phyloP scores from a whole-genome alignment of 805 yeast genomes.

The Ascoidea asiatica region DNA sequence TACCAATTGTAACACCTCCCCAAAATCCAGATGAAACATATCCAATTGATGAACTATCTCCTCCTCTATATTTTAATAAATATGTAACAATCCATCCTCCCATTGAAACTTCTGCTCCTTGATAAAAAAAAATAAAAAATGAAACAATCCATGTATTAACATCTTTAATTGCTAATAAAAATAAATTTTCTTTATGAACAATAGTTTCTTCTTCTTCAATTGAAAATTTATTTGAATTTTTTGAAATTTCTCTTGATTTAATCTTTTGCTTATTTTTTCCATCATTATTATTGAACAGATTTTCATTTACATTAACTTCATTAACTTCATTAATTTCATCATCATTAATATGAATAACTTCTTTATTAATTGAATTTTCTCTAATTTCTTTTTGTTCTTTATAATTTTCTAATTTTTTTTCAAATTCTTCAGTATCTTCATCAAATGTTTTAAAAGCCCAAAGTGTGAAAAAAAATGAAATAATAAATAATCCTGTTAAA shows the following conservation, averaged over 20 bases:
- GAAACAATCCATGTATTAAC: slow-evolving; percentile 37
- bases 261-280: no score
- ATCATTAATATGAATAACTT: no score
- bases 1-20: slow-evolving; percentile 50
- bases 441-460: slow-evolving; percentile 34
- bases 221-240: no score
- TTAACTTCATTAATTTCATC: no score
- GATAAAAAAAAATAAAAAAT: slow-evolving; percentile 41
- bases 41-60: slow-evolving; percentile 27
- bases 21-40: slow-evolving; percentile 53
- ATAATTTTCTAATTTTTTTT: slow-evolving; percentile 15
- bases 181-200: no score
- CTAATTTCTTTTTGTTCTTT: no score
- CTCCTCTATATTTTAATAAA: slow-evolving; percentile 36
- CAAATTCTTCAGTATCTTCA: slow-evolving; percentile 23
- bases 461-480: slow-evolving; percentile 20
- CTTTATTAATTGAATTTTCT: no score
- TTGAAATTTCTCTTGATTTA: no score
- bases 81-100: slow-evolving; percentile 59
- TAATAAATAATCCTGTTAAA: slow-evolving; percentile 27
- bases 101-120: slow-evolving; percentile 49
- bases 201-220: no score
- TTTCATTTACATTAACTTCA: no score
- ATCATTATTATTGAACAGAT: no score
- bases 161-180: slow-evolving; percentile 24